Evolutionary conservation across 257 asterid species (phyloP).

Genomic region (Linderniella brevidens): DNA sequence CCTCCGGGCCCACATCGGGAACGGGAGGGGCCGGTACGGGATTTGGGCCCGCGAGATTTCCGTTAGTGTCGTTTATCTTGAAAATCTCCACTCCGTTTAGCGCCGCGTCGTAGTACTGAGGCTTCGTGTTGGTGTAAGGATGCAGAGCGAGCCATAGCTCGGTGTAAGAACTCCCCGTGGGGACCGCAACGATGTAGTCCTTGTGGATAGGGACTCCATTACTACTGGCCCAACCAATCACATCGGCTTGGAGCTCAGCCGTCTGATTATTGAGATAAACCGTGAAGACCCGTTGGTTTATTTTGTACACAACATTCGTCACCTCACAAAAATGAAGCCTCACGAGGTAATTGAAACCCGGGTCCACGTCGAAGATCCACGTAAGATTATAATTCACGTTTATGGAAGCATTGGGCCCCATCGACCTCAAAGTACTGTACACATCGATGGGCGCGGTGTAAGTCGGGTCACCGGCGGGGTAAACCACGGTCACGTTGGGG

Average conservation of each 20-base stretch:
- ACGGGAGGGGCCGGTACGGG: constrained; percentile 7
- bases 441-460: constrained; percentile 37
- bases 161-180: constrained; percentile 13
- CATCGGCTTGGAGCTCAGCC: constrained; percentile 29
- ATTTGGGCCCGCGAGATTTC: constrained; percentile 16
- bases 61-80: constrained; percentile 8
- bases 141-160: constrained; percentile 16
- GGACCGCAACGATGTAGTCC: constrained; percentile 15
- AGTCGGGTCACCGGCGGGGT: constrained; percentile 21
- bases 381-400: constrained; percentile 32
- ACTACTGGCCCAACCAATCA: constrained; percentile 25
- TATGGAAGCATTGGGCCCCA: constrained; percentile 32
- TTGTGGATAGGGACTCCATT: constrained; percentile 13
- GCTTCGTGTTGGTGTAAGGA: constrained; percentile 8
- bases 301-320: constrained; percentile 17
- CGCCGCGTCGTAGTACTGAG: constrained; percentile 11
- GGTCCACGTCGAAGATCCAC: constrained; percentile 31
- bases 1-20: not conserved
- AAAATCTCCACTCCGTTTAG: constrained; percentile 14
- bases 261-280: constrained; percentile 36
- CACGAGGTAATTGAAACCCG: constrained; percentile 39
- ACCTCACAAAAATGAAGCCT: constrained; percentile 53
- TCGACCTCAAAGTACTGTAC: constrained; percentile 27
- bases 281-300: constrained; percentile 29
- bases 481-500: constrained; percentile 13